These are phyloP conservation scores for Hypoxylon cercidicola DNA, from an alignment of 495 filamentous ascomycete species.

Conservation along the genomic window DNA sequence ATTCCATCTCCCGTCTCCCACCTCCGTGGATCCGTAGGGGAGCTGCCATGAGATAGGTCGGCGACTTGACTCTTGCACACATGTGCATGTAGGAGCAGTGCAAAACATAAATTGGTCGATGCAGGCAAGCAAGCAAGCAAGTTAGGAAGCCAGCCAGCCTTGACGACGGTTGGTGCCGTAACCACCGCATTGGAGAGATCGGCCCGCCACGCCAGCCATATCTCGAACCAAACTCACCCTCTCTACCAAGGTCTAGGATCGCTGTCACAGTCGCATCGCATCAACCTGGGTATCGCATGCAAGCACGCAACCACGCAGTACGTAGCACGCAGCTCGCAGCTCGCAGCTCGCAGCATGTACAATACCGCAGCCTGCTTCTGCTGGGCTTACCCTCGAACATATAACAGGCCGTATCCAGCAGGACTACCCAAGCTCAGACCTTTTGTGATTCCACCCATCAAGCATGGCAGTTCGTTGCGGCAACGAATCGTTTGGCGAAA, in stretches of 20 bases:
- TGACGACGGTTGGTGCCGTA: conserved; percentile 30
- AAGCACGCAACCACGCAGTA: conserved; percentile 24
- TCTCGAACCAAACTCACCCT: conserved; percentile 16
- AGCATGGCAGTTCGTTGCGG: conserved; percentile 11
- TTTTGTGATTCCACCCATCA: conserved; percentile 6
- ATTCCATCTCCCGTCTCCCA: conserved; percentile 6
- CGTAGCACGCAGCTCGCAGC: conserved; percentile 24
- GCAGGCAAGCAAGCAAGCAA: conserved; percentile 18
- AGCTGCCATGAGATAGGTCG: conserved; percentile 13
- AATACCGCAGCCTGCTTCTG: conserved; percentile 24
- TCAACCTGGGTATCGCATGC: conserved; percentile 21
- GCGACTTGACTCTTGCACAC: conserved; percentile 6
- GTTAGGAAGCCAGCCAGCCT: background rate
- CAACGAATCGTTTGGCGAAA: conserved; percentile 11
- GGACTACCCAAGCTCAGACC: background rate
- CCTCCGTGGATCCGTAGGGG: conserved; percentile 21
- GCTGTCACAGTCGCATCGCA: conserved; percentile 34
- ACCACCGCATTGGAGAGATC: conserved; percentile 37
- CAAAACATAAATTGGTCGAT: conserved; percentile 37
- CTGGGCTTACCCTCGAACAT: conserved; percentile 17
- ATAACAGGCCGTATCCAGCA: conserved; percentile 13
- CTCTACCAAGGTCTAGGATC: conserved; percentile 29
- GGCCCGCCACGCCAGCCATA: conserved; percentile 38
- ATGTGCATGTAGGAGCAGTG: conserved; percentile 13
- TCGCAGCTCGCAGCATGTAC: too few relatives aligned